Evolutionary conservation across 305 asterid species (phyloP).

Genomic region (Rubia tinctorum): DNA sequence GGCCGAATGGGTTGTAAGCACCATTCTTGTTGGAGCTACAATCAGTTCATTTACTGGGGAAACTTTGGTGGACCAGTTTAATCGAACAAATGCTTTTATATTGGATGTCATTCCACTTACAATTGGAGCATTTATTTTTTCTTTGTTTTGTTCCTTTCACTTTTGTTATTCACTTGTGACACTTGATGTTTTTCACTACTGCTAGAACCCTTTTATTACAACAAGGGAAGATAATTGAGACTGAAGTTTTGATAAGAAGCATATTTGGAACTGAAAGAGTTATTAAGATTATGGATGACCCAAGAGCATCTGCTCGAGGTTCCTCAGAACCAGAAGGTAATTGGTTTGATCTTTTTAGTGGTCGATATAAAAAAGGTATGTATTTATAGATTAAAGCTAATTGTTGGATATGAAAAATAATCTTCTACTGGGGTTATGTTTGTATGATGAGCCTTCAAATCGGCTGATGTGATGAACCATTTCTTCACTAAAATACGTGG

Average conservation of each 20-base stretch:
- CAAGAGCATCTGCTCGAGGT: too few species aligned
- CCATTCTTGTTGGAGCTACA: conserved; percentile 96
- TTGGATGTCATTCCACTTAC: conserved; percentile 91
- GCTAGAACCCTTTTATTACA: conserved; percentile 28
- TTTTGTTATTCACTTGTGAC: conserved; percentile 8
- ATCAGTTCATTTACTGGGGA: conserved; percentile 98
- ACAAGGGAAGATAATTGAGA: conserved; percentile 83
- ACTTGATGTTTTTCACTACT: conserved; percentile 17
- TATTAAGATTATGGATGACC: conserved; percentile 75
- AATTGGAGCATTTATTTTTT: conserved; percentile 81
- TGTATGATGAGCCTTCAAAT: too few species aligned
- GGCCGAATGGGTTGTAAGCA: conserved; percentile 98
- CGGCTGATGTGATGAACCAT: too few species aligned
- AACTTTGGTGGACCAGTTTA: conserved; percentile 86
- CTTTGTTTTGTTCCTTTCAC: conserved; percentile 79
- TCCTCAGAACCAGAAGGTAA: too few species aligned
- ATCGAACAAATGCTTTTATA: conserved; percentile 82
- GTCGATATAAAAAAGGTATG: too few species aligned
- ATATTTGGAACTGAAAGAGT: conserved; percentile 89
- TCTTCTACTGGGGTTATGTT: too few species aligned
- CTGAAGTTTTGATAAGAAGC: conserved; percentile 67
- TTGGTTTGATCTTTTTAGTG: too few species aligned
- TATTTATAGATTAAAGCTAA: too few species aligned
- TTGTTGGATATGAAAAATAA: too few species aligned
- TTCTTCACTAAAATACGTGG: too few species aligned